Conservation (phyloP, 1,139 yeast genomes). For the Zygoascus sp. region DNA sequence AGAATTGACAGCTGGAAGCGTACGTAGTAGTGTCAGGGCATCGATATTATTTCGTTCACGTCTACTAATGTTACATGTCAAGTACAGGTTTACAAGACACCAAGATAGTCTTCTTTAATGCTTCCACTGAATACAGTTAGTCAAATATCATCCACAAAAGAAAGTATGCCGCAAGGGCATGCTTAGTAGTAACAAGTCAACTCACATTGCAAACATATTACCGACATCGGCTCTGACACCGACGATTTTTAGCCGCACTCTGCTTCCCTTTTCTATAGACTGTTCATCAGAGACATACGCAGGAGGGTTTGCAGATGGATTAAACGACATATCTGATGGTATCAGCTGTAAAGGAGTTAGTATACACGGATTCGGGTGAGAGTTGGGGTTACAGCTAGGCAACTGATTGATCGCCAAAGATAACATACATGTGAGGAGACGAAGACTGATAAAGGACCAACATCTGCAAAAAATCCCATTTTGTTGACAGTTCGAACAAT, state of each 20-base stretch:
- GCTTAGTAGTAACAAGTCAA: conserved; percentile 10
- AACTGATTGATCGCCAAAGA: neutral
- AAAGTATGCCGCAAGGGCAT: conserved; percentile 15
- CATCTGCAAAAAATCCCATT: conserved; percentile 97
- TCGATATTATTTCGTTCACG: conserved; percentile 1
- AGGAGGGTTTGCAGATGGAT: conserved; percentile 96
- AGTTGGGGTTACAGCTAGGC: no score
- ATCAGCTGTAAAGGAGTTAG: conserved; percentile 47
- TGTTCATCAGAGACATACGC: conserved; percentile 97
- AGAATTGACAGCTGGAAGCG: neutral
- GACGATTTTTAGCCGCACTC: conserved; percentile 89
- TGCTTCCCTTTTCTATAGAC: conserved; percentile 87
- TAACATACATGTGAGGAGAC: conserved; percentile 69
- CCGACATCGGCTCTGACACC: conserved; percentile 98
- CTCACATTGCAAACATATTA: conserved; percentile 82
- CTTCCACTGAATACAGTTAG: conserved; percentile 50
- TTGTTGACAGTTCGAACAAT: conserved; percentile 90
- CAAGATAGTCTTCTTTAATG: conserved; percentile 94
- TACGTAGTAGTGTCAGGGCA: neutral
- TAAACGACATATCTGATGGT: conserved; percentile 89
- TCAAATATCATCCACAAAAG: conserved; percentile 6
- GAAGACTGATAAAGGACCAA: conserved; percentile 93
- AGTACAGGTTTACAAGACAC: conserved; percentile 44
- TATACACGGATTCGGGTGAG: conserved; percentile 7
- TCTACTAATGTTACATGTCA: conserved; percentile 11